A percentile compares a stretch with the other conserved stretches of the same genome.
Conservation (phyloP, 2,329 filamentous ascomycete genomes). For the Penicillium glabrum region DNA sequence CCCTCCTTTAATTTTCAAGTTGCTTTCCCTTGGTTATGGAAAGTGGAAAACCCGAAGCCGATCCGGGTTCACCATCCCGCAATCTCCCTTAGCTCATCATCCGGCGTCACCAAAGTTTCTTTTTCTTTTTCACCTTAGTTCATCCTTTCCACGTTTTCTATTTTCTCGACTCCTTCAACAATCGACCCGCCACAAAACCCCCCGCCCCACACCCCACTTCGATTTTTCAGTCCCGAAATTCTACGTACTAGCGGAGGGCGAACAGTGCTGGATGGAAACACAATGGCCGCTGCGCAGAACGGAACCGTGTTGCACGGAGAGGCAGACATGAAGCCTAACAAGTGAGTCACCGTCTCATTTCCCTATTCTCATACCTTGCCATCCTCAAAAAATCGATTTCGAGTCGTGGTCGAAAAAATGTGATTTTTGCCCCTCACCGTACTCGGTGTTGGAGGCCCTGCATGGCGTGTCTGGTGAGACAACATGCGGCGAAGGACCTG, state of each 20-base stretch:
- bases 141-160: conserved; percentile 1
- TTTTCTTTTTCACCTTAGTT: conserved; percentile 12
- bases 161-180: background rate
- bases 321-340: conserved; percentile 59
- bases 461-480: background rate
- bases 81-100: conserved; percentile 40
- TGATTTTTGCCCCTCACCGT: background rate
- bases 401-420: background rate
- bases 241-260: background rate
- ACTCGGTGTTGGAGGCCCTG: background rate
- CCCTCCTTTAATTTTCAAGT: background rate
- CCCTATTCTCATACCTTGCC: too few species aligned
- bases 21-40: background rate
- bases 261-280: conserved; percentile 37
- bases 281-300: conserved; percentile 46
- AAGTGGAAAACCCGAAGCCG: conserved; percentile 12
- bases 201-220: conserved; percentile 6
- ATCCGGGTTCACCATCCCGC: conserved; percentile 29
- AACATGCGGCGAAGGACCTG: background rate
- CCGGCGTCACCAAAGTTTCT: conserved; percentile 22
- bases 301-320: conserved; percentile 53
- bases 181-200: conserved; percentile 3
- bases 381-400: too few species aligned
- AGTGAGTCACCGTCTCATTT: conserved; percentile 46
- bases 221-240: background rate